Conservation (phyloP, 371 early-diverging fungal genomes). For the Mucor irregularis region DNA sequence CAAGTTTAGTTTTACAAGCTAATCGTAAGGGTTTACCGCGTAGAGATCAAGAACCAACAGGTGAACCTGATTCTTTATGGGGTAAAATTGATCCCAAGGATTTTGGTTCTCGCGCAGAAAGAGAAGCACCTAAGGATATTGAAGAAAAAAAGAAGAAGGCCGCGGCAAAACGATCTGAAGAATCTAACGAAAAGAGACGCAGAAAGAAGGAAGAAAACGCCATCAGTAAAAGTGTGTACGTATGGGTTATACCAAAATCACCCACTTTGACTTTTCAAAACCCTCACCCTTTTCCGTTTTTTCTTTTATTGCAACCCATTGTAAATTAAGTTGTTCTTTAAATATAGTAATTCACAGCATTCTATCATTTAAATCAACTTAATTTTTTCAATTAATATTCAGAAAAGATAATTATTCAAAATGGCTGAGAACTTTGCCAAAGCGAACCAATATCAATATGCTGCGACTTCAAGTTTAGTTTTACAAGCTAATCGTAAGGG, state of each 20-base stretch:
- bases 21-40: slow-evolving; percentile 83
- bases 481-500: slow-evolving; percentile 85
- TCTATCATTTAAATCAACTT: no score
- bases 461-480: slow-evolving; percentile 93
- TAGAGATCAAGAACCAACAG: slow-evolving; percentile 92
- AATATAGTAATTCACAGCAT: no score
- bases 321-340: no score
- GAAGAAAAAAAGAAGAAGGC: slow-evolving; percentile 70
- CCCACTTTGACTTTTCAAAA: no score
- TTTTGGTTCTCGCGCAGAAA: slow-evolving; percentile 83
- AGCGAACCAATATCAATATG: slow-evolving; percentile 85
- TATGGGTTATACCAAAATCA: no score
- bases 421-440: slow-evolving; percentile 82
- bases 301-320: no score
- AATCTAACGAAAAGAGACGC: slow-evolving; percentile 53
- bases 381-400: no score
- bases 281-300: no score
- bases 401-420: slow-evolving; percentile 1
- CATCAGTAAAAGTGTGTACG: slow-evolving; percentile 54
- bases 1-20: slow-evolving; percentile 91
- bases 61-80: slow-evolving; percentile 92
- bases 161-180: slow-evolving; percentile 41
- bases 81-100: slow-evolving; percentile 84
- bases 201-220: slow-evolving; percentile 64
- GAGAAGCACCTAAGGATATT: slow-evolving; percentile 66